These are phyloP conservation scores for Rhodotorula babjevae DNA, from an alignment of 768 basidiomycete species.

Conservation along the genomic window DNA sequence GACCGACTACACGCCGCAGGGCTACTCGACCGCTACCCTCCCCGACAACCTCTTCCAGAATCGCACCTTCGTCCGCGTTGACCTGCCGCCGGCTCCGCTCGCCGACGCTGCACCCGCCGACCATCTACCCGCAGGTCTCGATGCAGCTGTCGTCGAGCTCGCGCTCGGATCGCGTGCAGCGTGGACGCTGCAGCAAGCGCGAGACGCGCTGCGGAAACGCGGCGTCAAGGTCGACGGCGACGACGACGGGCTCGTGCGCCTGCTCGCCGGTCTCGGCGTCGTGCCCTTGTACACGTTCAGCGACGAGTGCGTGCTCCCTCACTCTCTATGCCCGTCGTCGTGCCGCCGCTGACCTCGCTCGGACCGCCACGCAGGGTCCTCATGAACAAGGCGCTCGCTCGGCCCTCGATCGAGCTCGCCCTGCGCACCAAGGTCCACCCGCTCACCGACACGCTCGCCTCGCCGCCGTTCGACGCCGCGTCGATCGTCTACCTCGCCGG, in stretches of 20 bases:
- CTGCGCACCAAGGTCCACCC: not conserved
- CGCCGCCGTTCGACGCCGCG: not conserved
- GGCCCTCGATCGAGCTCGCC: constrained; percentile 6
- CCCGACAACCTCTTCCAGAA: not conserved
- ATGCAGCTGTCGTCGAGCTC: not conserved
- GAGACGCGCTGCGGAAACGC: not conserved
- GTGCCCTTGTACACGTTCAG: not conserved
- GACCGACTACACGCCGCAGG: not conserved
- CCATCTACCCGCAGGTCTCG: not conserved
- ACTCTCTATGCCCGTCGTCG: no score
- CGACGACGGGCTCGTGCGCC: not conserved
- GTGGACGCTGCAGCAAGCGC: not conserved
- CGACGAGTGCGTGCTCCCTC: constrained; percentile 2
- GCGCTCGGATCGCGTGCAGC: not conserved
- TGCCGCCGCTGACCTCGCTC: no score
- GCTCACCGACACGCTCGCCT: not conserved
- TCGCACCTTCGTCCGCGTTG: constrained; percentile 4
- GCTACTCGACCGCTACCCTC: not conserved
- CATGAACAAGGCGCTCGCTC: constrained; percentile 19
- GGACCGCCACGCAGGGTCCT: not conserved
- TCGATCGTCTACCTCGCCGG: constrained; percentile 8
- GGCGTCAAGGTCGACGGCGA: not conserved
- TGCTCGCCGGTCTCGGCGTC: not conserved
- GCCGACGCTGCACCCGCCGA: no score
- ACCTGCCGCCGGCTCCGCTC: not conserved